Conservation (phyloP, 2,329 filamentous ascomycete species). For the Cyphellophora europaea region DNA sequence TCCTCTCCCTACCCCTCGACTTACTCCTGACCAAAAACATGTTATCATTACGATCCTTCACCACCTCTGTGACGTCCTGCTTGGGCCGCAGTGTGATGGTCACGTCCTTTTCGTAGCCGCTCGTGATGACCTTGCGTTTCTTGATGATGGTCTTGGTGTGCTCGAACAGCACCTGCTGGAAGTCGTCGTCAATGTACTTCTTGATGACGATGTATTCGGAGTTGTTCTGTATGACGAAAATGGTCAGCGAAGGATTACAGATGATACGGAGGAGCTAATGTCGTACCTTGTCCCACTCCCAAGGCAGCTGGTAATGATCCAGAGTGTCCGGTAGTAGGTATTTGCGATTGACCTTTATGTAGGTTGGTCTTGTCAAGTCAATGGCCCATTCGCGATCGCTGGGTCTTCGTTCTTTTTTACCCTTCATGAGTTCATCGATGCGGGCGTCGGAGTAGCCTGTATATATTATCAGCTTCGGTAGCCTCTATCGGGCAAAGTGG, state of each 20-base stretch:
- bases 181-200: conserved; percentile 60
- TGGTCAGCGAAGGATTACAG: conserved; percentile 14
- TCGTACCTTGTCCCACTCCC: conserved; percentile 35
- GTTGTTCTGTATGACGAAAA: conserved; percentile 40
- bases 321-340: conserved; percentile 37
- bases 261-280: not conserved
- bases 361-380: conserved; percentile 25
- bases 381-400: conserved; percentile 22
- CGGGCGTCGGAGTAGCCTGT: conserved; percentile 30
- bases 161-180: conserved; percentile 63
- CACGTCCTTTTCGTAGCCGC: conserved; percentile 15
- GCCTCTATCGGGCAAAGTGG: not conserved
- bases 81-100: conserved; percentile 17
- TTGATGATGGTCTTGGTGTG: conserved; percentile 60
- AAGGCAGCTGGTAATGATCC: conserved; percentile 34
- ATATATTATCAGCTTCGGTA: not conserved
- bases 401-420: conserved; percentile 28
- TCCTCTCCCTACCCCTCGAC: conserved; percentile 19
- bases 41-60: conserved; percentile 34
- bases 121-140: conserved; percentile 25
- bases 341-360: conserved; percentile 38
- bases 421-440: conserved; percentile 31
- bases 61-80: conserved; percentile 11
- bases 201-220: conserved; percentile 64
- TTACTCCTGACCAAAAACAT: conserved; percentile 39